Conservation (phyloP, 1,284 basidiomycete species). For the Athelia psychrophila region DNA sequence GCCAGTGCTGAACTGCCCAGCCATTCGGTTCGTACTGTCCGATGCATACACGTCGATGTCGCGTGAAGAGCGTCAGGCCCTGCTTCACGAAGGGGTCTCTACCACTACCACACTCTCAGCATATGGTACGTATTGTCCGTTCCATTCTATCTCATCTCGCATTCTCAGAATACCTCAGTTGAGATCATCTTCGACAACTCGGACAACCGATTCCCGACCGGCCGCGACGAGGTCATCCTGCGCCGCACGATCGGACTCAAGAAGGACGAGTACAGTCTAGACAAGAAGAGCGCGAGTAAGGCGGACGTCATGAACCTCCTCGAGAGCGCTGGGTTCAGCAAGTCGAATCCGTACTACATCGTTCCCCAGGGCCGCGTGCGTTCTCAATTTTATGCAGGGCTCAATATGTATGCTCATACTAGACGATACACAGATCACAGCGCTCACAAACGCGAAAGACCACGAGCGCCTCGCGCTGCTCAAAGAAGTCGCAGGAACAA, state of each 20-base stretch:
- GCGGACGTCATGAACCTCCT: constrained; percentile 97
- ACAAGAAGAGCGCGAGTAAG: constrained; percentile 94
- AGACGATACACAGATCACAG: constrained; percentile 85
- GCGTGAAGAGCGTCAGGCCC: constrained; percentile 87
- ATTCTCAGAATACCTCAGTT: constrained; percentile 40
- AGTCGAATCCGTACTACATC: constrained; percentile 98
- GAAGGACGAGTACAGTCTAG: constrained; percentile 98
- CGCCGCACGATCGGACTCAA: constrained; percentile 95
- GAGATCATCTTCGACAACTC: constrained; percentile 89
- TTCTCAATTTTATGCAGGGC: constrained; percentile 12
- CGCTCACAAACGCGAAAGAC: constrained; percentile 96
- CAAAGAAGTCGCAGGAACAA: constrained; percentile 98
- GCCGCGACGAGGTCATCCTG: constrained; percentile 81
- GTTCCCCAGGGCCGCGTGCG: constrained; percentile 94
- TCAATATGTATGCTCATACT: background rate
- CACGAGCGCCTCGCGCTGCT: constrained; percentile 89
- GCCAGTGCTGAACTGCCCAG: constrained; percentile 33
- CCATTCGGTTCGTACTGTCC: constrained; percentile 95
- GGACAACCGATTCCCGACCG: constrained; percentile 90
- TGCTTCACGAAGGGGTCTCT: constrained; percentile 92
- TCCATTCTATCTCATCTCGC: background rate
- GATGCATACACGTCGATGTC: constrained; percentile 97
- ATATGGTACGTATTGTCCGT: constrained; percentile 70
- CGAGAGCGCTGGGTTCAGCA: constrained; percentile 95
- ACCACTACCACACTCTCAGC: constrained; percentile 90